Percentiles rank a stretch among this genome's conserved stretches.
phyloP scores from a whole-genome alignment of 139 green algal genomes.

The Chlorella ohadii region DNA sequence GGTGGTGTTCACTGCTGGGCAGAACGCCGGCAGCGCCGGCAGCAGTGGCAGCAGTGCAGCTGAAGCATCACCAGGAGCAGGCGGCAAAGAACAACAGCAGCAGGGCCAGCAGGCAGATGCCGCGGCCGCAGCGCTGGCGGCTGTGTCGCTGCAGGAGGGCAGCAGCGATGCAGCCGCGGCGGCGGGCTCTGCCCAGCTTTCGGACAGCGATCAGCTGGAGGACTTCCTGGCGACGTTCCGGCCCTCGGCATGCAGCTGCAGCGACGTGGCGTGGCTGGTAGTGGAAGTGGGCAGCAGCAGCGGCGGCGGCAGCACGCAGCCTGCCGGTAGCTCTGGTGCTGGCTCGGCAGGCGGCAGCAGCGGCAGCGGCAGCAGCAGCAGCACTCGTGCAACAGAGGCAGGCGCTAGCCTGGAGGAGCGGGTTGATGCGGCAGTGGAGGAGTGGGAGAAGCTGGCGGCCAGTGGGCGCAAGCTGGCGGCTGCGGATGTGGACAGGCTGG shows the following conservation, averaged over 20 bases:
- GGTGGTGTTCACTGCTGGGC: conserved; percentile 26
- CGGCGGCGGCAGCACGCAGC: neutral
- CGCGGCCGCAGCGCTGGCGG: neutral
- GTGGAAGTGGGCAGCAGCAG: neutral
- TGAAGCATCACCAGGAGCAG: neutral
- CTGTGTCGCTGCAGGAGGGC: neutral
- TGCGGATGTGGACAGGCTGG: conserved; percentile 35
- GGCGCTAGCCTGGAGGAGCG: conserved; percentile 28
- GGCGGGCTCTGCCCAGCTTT: neutral
- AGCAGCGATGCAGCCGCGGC: neutral
- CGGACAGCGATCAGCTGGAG: neutral
- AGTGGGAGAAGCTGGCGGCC: conserved; percentile 30
- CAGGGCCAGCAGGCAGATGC: neutral
- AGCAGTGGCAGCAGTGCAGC: neutral
- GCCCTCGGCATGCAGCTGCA: conserved; percentile 38
- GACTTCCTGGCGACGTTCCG: conserved; percentile 34
- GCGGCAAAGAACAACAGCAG: no score
- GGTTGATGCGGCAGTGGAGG: conserved; percentile 38
- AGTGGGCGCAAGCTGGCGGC: neutral
- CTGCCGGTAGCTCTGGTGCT: neutral
- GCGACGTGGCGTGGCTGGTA: conserved; percentile 47
- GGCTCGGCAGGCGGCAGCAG: neutral
- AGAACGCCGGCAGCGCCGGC: neutral
- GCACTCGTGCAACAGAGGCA: neutral
- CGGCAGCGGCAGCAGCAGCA: neutral